Base-by-base conservation (phyloP, 208 protist genomes). In the Trypanosoma theileri region DNA sequence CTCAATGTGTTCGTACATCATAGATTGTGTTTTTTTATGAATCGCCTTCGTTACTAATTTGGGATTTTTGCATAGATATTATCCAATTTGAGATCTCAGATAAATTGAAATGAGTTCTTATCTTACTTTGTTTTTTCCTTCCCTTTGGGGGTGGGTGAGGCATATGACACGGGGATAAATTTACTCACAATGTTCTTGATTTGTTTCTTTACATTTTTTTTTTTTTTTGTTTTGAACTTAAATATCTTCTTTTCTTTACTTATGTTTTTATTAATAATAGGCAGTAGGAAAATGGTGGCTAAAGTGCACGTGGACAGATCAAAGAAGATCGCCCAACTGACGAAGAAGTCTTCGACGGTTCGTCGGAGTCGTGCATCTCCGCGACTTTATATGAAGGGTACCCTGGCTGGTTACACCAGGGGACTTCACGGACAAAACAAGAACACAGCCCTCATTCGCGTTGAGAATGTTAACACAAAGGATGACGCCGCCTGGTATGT, bases 401-500 rank as follows among this genome's bases (percentile, higher is more conserved):
- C 90, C 58, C 74, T 97, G 57, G 82, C 87, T n/a, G 85, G 88
- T 59, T 98, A 95, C 84, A 88, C 85, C 42, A 86, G 94, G 62
- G 86, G 86, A 53, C 85, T 97, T 44, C 79, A 92, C 75, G 96
- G 91, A 44, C 97, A 99, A 89, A 88, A 96, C 67, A 87, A 94
- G 77, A 73, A 99, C 82, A 96, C 87, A 24, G 90, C 94, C 14
- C 85, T 99, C 50, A 51, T 99, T 31, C 95, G 92, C 78, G 80
- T 99, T 65, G 97, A 99, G 79, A 98, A 98, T 77, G 96, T 98
- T 44, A 90, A 97, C 72, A 94, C 83, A 66, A 91, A 85, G 69
- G 83, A 98, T 53, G 98, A 98, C 50, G 86, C 98, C 56, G 63
- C 81, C 24, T 99, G 94, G 87, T 99, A 99, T 85, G 69, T 98